A percentile compares a stretch with the other conserved stretches of the same genome.
These are phyloP conservation scores for Vigna mungo DNA, from an alignment of 306 rosid species.

Conservation along the genomic window DNA sequence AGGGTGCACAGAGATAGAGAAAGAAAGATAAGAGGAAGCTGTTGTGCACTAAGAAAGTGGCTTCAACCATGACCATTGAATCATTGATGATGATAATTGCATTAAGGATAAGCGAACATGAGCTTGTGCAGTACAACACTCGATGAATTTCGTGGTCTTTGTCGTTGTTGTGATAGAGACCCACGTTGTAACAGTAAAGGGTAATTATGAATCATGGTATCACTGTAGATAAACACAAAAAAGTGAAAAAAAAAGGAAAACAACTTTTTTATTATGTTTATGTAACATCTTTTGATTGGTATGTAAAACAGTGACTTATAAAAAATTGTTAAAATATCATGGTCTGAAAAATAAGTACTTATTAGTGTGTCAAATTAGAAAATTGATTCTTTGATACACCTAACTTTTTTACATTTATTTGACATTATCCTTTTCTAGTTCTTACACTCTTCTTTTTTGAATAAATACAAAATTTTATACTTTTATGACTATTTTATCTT, in stretches of 20 bases:
- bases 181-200: slow-evolving; percentile 39
- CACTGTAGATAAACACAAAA: neutral
- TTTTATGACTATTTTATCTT: no score
- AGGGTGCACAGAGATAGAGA: slow-evolving; percentile 33
- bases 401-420: no score
- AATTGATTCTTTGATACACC: no score
- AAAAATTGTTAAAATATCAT: no score
- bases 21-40: slow-evolving; percentile 33
- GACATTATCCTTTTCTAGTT: no score
- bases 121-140: slow-evolving; percentile 44
- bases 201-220: slow-evolving; percentile 21
- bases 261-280: no score
- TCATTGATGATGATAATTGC: slow-evolving; percentile 40
- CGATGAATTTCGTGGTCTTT: slow-evolving; percentile 30
- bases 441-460: no score
- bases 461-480: no score
- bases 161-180: slow-evolving; percentile 36
- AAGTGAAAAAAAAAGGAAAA: neutral
- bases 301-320: no score
- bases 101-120: slow-evolving; percentile 56
- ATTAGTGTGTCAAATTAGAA: no score
- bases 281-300: no score
- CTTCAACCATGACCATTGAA: slow-evolving; percentile 43
- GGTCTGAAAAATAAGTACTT: no score
- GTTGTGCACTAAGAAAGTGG: slow-evolving; percentile 44